A percentile compares a stretch with the other conserved stretches of the same genome.
Conservation (phyloP, 352 stramenopile species). For the Phytophthora constricta region DNA sequence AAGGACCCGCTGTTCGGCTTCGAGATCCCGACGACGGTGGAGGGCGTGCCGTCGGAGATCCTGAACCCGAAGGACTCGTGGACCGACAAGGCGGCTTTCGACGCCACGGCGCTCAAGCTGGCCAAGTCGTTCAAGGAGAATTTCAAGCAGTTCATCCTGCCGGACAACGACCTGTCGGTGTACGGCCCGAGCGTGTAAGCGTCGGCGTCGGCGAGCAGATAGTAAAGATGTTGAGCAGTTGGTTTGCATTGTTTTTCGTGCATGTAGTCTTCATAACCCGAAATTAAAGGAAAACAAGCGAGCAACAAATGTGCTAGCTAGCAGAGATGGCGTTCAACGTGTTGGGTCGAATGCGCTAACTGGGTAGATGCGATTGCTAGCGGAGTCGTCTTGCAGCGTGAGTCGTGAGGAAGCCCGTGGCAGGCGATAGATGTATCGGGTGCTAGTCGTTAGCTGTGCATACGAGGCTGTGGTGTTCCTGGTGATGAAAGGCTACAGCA, state of each 20-base stretch:
- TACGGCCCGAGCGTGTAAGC: slow-evolving; percentile 60
- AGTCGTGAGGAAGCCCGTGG: no score
- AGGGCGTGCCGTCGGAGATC: slow-evolving; percentile 77
- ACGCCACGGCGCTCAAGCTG: slow-evolving; percentile 77
- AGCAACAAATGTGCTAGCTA: slow-evolving; percentile 1
- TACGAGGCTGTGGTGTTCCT: no score
- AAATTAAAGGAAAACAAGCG: slow-evolving; percentile 21
- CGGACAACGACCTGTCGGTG: slow-evolving; percentile 75
- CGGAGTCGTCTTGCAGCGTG: no score
- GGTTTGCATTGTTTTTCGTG: slow-evolving; percentile 9
- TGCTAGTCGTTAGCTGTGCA: no score
- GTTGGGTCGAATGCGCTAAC: background rate
- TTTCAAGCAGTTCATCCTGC: slow-evolving; percentile 88
- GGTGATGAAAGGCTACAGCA: no score
- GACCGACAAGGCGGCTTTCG: slow-evolving; percentile 82
- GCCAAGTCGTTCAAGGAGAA: slow-evolving; percentile 82
- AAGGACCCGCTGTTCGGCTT: slow-evolving; percentile 80
- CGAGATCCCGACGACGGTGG: slow-evolving; percentile 65
- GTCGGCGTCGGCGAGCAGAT: background rate
- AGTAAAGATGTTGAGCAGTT: slow-evolving; percentile 6
- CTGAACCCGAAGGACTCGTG: slow-evolving; percentile 80
- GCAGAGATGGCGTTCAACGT: background rate
- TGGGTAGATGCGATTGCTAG: no score
- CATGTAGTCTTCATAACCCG: slow-evolving; percentile 30
- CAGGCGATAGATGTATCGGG: no score